Evolutionary conservation across 1,284 basidiomycete genomes (phyloP), one percentile per base, ranked within the genome.

Genomic region (Cryptococcus wingfieldii): DNA sequence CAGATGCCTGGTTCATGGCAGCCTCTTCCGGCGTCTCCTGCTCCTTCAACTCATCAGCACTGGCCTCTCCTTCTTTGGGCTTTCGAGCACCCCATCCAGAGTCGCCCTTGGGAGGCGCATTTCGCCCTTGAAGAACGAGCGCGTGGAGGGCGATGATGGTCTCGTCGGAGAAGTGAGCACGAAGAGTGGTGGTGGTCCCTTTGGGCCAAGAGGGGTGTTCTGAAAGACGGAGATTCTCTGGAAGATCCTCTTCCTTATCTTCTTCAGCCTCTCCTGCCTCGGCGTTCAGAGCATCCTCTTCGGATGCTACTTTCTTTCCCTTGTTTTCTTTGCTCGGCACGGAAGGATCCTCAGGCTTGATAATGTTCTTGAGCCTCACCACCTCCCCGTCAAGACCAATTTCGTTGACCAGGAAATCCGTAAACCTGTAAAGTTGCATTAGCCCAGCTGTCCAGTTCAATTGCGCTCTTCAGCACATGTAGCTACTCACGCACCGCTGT

Each of bases 321-420:
- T 31, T 55, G 43, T 37, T 54, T 45, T 55, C 37, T 38, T 54
- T 57, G 37, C 37, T 14, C 19, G 25, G 51, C 49, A 50, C 44
- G 16, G 59, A 58, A 70, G 53, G 84, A 78, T 70, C 76, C 10
- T 82, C 79, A 6, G 90, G 88, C 72, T 84, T 84, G 45, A 78
- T 82, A 42, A 96, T 81, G 47, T 85, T 84, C 67, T 87, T 87
- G 39, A 96, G 72, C 68, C 89, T 87, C 8, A 93, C 78, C 4
- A 90, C 86, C 58, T 88, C 83, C 42, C 86, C 82, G 61, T 89
- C 85, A 54, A 86, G 81, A 64, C 89, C 85, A 44, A 97, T 86
- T 77, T 97, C 93, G 69, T 83, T 88, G 27, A 97, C 93, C 61
- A 96, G 70, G 71, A 97, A 97, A 77, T 97, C 93, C 39, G 92